Conservation (phyloP, 2,329 filamentous ascomycete genomes). For the Zymoseptoria pseudotritici region DNA sequence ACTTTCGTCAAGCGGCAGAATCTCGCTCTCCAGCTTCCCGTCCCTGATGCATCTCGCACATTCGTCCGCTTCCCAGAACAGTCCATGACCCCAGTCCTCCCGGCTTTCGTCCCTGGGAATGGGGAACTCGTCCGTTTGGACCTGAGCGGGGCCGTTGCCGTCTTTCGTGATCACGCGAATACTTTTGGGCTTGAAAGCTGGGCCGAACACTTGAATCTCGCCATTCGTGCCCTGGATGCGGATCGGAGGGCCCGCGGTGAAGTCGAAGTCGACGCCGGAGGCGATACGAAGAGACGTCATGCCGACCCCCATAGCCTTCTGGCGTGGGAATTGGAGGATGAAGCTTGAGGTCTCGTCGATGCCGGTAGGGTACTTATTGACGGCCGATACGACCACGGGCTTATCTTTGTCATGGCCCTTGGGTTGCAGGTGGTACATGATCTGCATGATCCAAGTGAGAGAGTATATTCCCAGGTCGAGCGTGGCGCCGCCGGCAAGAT, state of each 20-base stretch:
- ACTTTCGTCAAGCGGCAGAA: constrained; percentile 43
- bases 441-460: constrained; percentile 35
- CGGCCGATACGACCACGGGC: constrained; percentile 35
- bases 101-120: too few species aligned
- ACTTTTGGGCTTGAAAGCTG: neutral
- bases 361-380: constrained; percentile 31
- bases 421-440: constrained; percentile 23
- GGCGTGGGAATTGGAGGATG: constrained; percentile 34
- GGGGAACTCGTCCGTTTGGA: too few species aligned
- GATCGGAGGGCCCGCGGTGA: constrained; percentile 18
- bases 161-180: too few species aligned
- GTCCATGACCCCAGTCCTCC: constrained; percentile 32
- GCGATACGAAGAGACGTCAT: too few species aligned
- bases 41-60: constrained; percentile 36
- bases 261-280: constrained; percentile 8
- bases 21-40: constrained; percentile 32
- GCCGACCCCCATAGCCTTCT: constrained; percentile 3
- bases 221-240: constrained; percentile 38
- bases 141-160: too few species aligned
- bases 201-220: constrained; percentile 33
- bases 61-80: constrained; percentile 42
- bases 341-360: constrained; percentile 31
- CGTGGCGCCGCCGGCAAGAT: too few species aligned
- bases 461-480: constrained; percentile 40
- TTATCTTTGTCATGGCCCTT: constrained; percentile 22